These are phyloP conservation scores for Alternaria brassicicola DNA, from an alignment of 2,329 filamentous ascomycete species.

Conservation along the genomic window DNA sequence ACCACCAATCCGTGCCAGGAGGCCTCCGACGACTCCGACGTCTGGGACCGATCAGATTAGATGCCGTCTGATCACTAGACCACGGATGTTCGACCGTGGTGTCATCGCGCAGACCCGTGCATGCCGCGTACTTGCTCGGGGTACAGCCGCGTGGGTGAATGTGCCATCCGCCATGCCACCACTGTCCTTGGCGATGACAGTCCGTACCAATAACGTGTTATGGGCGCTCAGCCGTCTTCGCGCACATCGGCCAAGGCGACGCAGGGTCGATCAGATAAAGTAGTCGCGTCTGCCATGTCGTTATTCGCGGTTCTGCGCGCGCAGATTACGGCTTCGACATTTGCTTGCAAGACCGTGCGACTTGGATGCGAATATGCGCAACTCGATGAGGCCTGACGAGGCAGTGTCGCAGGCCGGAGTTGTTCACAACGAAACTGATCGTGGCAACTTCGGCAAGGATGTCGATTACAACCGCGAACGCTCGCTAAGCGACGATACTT, in stretches of 20 bases:
- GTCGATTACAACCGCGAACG: conserved; percentile 4
- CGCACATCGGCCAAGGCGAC: conserved; percentile 1
- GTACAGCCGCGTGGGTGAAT: conserved; percentile 2
- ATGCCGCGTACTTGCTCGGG: neutral
- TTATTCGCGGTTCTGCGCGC: neutral
- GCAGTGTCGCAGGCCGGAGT: neutral
- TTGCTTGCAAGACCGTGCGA: neutral
- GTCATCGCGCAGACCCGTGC: conserved; percentile 4
- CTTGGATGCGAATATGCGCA: conserved; percentile 11
- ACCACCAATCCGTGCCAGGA: conserved; percentile 5
- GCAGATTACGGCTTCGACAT: neutral
- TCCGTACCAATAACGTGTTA: conserved; percentile 5
- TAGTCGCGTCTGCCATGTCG: neutral
- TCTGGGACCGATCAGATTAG: conserved; percentile 14
- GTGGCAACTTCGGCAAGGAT: conserved; percentile 13
- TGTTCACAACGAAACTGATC: conserved; percentile 5
- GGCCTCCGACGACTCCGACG: neutral
- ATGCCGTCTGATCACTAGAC: conserved; percentile 7
- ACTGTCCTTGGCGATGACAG: conserved; percentile 10
- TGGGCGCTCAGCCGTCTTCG: neutral
- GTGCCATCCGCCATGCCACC: conserved; percentile 6
- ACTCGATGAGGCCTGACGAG: conserved; percentile 12
- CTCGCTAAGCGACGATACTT: conserved; percentile 13
- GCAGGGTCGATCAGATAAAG: conserved; percentile 14
- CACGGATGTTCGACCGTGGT: neutral